A percentile compares a stretch with the other conserved stretches of the same genome.
Conservation (phyloP, 1,284 basidiomycete species). For the Ceratobasidium sp. region DNA sequence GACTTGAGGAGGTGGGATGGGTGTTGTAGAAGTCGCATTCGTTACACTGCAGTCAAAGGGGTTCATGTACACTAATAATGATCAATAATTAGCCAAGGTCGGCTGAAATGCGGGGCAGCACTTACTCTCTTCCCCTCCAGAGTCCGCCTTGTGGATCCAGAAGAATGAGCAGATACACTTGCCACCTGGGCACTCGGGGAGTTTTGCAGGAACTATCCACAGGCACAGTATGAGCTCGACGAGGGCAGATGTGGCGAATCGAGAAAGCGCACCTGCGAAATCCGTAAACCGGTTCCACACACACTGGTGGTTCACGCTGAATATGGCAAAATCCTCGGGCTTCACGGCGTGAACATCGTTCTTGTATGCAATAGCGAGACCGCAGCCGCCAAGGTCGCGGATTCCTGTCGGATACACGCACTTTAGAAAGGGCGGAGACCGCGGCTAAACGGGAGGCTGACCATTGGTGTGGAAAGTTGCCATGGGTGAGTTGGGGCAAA, state of each 20-base stretch:
- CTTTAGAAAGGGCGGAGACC: not conserved
- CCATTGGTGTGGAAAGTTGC: conserved; percentile 62
- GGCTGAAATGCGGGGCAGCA: conserved; percentile 44
- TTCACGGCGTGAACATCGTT: conserved; percentile 59
- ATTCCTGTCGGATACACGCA: conserved; percentile 47
- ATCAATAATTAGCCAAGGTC: not conserved
- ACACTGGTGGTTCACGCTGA: conserved; percentile 73
- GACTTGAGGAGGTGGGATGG: conserved; percentile 61
- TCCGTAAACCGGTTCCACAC: conserved; percentile 70
- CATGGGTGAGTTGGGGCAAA: conserved; percentile 60
- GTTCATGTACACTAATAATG: conserved; percentile 67
- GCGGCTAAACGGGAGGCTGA: not conserved
- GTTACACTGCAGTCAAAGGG: conserved; percentile 75
- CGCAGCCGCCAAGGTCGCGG: conserved; percentile 66
- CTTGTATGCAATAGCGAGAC: conserved; percentile 73
- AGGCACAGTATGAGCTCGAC: not conserved
- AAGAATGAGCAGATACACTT: conserved; percentile 74
- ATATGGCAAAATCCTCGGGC: conserved; percentile 71
- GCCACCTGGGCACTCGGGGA: conserved; percentile 70
- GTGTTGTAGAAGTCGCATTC: conserved; percentile 56
- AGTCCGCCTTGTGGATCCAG: conserved; percentile 63
- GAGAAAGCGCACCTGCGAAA: conserved; percentile 57
- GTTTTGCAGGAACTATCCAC: conserved; percentile 50
- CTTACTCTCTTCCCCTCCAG: conserved; percentile 58
- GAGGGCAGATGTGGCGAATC: not conserved